A percentile compares a stretch with the other conserved stretches of the same genome.
Evolutionary conservation across 768 basidiomycete genomes (phyloP).

Genomic region (Tricholoma matsutake): DNA sequence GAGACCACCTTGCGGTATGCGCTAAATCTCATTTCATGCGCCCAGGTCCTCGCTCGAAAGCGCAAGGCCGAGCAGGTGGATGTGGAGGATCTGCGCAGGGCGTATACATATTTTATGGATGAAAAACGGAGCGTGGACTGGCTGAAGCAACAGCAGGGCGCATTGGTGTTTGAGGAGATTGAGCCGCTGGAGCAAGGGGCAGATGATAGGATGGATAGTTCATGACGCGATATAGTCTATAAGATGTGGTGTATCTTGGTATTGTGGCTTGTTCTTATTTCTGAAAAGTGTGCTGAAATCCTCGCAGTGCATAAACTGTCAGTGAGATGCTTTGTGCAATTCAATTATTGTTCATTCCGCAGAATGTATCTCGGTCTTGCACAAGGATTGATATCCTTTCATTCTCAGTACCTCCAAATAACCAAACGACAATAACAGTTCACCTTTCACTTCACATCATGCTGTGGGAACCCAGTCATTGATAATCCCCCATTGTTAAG

Average conservation of each 20-base stretch:
- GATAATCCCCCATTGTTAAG: too few species aligned
- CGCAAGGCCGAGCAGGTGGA: slow-evolving; percentile 80
- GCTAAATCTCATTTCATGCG: slow-evolving; percentile 92
- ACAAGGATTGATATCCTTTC: neutral
- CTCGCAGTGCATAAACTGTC: neutral
- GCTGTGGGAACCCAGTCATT: too few species aligned
- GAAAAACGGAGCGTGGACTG: slow-evolving; percentile 91
- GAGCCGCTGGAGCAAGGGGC: slow-evolving; percentile 26
- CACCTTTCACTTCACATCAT: too few species aligned
- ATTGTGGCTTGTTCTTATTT: neutral
- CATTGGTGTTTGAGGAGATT: slow-evolving; percentile 73
- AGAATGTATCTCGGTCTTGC: neutral
- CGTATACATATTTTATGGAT: slow-evolving; percentile 90
- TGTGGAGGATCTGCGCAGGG: slow-evolving; percentile 79
- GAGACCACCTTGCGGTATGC: slow-evolving; percentile 93
- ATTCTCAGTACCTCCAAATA: neutral
- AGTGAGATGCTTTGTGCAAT: neutral
- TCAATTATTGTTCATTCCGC: neutral
- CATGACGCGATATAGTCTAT: neutral
- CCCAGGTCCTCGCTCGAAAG: slow-evolving; percentile 79
- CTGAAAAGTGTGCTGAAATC: neutral
- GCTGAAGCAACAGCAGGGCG: slow-evolving; percentile 81
- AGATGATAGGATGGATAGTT: slow-evolving; percentile 33
- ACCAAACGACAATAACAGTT: too few species aligned
- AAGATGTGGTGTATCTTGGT: neutral